Evolutionary conservation across 75 land plant genomes (phyloP).

Genomic region (Pinus taeda): DNA sequence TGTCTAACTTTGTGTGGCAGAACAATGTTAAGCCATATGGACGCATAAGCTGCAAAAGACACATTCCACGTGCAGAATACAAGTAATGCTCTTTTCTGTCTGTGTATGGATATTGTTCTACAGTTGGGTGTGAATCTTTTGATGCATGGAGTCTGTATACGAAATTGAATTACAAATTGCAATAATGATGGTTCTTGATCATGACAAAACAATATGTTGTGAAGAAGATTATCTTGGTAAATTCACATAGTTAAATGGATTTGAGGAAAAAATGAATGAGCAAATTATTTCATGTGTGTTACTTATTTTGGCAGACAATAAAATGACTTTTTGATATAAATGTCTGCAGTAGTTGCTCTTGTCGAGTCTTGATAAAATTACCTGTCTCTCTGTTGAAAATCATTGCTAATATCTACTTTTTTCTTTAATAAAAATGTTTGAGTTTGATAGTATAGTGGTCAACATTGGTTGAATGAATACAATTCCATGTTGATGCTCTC

Average conservation of each 20-base stretch:
- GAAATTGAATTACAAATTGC: not conserved
- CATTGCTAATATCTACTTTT: no score
- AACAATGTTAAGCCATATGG: not conserved
- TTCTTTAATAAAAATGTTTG: no score
- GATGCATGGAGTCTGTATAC: not conserved
- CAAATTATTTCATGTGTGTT: not conserved
- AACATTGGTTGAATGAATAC: not conserved
- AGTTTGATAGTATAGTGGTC: not conserved
- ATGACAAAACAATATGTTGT: not conserved
- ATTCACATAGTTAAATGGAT: not conserved
- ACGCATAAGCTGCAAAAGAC: constrained; percentile 1
- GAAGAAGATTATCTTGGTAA: no score
- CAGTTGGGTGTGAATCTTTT: not conserved
- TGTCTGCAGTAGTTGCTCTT: no score
- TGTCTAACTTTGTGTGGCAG: not conserved
- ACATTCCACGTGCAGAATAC: constrained; percentile 3
- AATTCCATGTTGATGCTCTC: not conserved
- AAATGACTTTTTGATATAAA: no score
- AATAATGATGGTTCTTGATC: not conserved
- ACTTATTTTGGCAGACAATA: not conserved
- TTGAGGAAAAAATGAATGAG: not conserved
- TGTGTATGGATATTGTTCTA: not conserved
- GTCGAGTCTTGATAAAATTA: not conserved
- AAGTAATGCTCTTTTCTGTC: not conserved
- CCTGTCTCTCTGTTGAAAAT: not conserved